Evolutionary conservation across 768 basidiomycete genomes (phyloP), one percentile per base, ranked within the genome.

Genomic region (Panellus pusillus): DNA sequence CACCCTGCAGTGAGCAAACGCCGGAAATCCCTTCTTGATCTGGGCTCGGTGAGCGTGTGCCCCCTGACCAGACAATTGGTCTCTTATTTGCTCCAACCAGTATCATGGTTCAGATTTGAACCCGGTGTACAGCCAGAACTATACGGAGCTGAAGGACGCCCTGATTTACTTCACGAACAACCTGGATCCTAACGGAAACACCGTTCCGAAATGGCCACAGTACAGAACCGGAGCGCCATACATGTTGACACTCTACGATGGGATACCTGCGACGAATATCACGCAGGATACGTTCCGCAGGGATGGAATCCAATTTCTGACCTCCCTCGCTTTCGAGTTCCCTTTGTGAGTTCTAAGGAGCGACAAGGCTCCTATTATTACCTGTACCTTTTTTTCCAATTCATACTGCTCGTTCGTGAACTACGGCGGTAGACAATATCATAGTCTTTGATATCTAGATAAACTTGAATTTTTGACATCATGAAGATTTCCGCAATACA

Each of bases 261-360:
- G 68, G 5, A 47, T 65, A 7, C 52, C 65, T 17, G 54, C 68
- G 2, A 65, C 70, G 44, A 57, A 37, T 1, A 63, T 79, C 32
- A 73, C 71, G 3, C 61, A 69, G 44, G 77, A 82, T 56, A 79
- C 72, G 11, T 79, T 69, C 64, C 67, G 79, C 32, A 52, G 58
- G 36, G 71, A 72, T 5, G 72, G 65, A 36, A 76, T 79, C 42
- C 55, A 65, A n/a, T 71, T 63, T 47, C 37, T 76, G 50, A 72
- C 63, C 28, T 63, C 66, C 41, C 37, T 72, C 12, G 64, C 67
- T 19, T 55, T 74, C 42, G 65, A 64, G 36, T 60, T 68, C 50
- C 70, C 70, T 9, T 37, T 71, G 31, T 68, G 58, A 65, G 18
- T 24, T 24, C 24, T 24, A 2, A 24, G 24, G 24, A 24, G 24